Evolutionary conservation across 768 basidiomycete genomes (phyloP).

Genomic region (Coprinopsis sp.): DNA sequence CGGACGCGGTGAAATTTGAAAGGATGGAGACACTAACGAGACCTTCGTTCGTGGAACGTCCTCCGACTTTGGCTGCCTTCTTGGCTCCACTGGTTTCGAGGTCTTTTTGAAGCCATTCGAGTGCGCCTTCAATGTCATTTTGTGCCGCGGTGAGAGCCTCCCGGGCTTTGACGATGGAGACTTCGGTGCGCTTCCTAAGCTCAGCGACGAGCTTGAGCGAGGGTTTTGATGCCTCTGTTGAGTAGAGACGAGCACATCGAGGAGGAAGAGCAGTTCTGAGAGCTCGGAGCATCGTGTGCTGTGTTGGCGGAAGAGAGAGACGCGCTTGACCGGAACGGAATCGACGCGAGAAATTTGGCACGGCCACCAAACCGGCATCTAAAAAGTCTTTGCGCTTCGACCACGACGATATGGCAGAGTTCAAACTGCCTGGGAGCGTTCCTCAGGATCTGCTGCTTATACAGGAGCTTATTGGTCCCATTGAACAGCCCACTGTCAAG

Average conservation of each 20-base stretch:
- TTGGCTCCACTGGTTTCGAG: slow-evolving; percentile 63
- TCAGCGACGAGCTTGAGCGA: slow-evolving; percentile 78
- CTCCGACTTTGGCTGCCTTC: slow-evolving; percentile 80
- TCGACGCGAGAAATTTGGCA: slow-evolving; percentile 20
- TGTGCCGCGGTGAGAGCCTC: slow-evolving; percentile 76
- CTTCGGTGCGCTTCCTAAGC: slow-evolving; percentile 74
- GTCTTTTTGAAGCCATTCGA: slow-evolving; percentile 80
- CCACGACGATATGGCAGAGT: slow-evolving; percentile 33
- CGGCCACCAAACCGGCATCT: neutral
- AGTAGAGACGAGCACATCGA: slow-evolving; percentile 38
- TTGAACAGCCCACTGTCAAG: slow-evolving; percentile 9
- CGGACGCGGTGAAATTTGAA: slow-evolving; percentile 47
- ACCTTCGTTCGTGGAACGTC: slow-evolving; percentile 73
- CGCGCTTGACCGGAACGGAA: slow-evolving; percentile 18
- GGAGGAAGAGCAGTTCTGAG: slow-evolving; percentile 14
- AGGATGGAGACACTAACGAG: slow-evolving; percentile 74
- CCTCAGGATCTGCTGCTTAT: slow-evolving; percentile 77
- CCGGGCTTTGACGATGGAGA: slow-evolving; percentile 83
- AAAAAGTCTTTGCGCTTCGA: slow-evolving; percentile 7
- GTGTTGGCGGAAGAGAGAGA: slow-evolving; percentile 13
- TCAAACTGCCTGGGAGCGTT: slow-evolving; percentile 57
- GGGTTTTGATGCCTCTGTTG: slow-evolving; percentile 49
- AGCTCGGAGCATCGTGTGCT: slow-evolving; percentile 15
- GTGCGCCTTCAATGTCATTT: slow-evolving; percentile 69
- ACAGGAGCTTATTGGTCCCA: slow-evolving; percentile 52